phyloP scores from a whole-genome alignment of 805 yeast species.

The Pichia thaimueangensis region DNA sequence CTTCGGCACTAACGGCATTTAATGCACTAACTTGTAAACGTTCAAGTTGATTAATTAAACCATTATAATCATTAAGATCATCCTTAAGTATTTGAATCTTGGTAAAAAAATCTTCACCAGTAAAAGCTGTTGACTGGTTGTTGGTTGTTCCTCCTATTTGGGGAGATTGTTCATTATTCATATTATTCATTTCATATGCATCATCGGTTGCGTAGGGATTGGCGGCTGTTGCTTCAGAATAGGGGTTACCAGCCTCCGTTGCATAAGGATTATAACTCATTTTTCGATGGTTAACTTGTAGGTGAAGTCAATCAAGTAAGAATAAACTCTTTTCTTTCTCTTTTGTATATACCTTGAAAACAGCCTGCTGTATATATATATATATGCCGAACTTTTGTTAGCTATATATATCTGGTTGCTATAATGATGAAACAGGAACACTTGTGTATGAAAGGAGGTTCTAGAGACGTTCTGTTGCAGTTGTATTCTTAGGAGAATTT shows the following conservation, averaged over 20 bases:
- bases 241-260: conserved; percentile 15
- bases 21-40: conserved; percentile 63
- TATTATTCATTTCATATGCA: conserved; percentile 15
- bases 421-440: no score
- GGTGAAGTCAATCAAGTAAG: neutral
- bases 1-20: conserved; percentile 66
- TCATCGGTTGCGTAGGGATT: neutral
- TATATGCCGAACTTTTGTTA: no score
- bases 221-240: neutral
- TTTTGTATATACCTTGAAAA: no score
- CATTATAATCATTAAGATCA: conserved; percentile 64
- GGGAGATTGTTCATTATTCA: neutral
- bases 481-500: no score
- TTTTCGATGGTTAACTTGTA: no score
- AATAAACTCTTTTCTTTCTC: neutral
- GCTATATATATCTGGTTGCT: no score
- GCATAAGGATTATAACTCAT: conserved; percentile 27
- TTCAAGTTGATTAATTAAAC: conserved; percentile 62
- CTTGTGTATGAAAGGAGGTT: no score
- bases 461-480: no score
- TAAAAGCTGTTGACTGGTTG: no score
- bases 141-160: neutral
- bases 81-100: conserved; percentile 63
- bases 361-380: no score
- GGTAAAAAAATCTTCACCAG: conserved; percentile 49